Conservation (phyloP, 768 basidiomycete species). For the Xerocomellus intermedius region DNA sequence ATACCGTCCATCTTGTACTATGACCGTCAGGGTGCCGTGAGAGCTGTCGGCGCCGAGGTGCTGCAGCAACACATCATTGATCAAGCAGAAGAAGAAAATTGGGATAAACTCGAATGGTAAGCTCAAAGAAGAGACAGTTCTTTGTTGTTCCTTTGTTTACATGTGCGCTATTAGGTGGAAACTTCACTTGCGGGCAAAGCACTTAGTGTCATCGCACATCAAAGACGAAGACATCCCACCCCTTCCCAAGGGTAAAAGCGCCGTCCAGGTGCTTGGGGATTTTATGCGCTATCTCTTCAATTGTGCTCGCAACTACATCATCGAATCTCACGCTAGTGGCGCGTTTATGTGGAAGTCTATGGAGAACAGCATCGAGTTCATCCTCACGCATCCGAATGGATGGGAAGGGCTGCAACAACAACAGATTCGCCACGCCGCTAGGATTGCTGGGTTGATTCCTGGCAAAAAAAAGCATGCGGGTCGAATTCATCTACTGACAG, state of each 20-base stretch:
- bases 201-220: constrained; percentile 23
- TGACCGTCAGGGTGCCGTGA: constrained; percentile 37
- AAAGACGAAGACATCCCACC: constrained; percentile 19
- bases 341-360: background rate
- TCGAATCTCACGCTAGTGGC: constrained; percentile 29
- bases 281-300: constrained; percentile 28
- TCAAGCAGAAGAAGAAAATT: constrained; percentile 2
- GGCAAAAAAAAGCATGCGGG: constrained; percentile 3
- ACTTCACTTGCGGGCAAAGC: constrained; percentile 35
- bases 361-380: constrained; percentile 1
- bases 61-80: constrained; percentile 1
- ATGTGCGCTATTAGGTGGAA: background rate
- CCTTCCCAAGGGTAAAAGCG: constrained; percentile 20
- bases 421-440: background rate
- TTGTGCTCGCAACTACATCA: constrained; percentile 24
- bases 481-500: constrained; percentile 25
- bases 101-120: constrained; percentile 7
- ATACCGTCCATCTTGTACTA: constrained; percentile 51
- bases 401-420: constrained; percentile 7
- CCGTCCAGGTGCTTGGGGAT: constrained; percentile 22
- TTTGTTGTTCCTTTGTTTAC: background rate
- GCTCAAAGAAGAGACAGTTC: background rate
- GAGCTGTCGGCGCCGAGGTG: constrained; percentile 43
- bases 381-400: constrained; percentile 8
- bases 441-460: constrained; percentile 7